These are phyloP conservation scores for Podaxis sp. DNA, from an alignment of 768 basidiomycete species.

Conservation along the genomic window DNA sequence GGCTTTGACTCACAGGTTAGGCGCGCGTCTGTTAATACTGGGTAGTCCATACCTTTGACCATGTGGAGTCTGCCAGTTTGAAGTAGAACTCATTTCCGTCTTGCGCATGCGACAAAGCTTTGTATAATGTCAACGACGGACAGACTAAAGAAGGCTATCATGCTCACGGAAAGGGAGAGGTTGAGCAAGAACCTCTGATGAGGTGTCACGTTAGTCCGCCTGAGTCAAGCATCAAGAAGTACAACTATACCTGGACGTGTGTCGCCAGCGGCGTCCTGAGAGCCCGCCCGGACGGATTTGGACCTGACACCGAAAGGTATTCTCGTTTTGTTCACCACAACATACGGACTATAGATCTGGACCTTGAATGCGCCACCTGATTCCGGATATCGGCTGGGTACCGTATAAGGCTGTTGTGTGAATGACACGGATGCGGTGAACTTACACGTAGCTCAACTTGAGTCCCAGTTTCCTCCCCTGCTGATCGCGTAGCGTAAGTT, in stretches of 20 bases:
- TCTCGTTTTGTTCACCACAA: slow-evolving; percentile 91
- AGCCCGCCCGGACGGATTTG: slow-evolving; percentile 60
- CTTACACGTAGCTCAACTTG: slow-evolving; percentile 88
- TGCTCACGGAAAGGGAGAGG: slow-evolving; percentile 79
- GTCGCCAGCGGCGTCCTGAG: slow-evolving; percentile 85
- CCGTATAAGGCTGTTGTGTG: background rate
- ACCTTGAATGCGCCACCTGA: slow-evolving; percentile 96
- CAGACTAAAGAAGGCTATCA: slow-evolving; percentile 1
- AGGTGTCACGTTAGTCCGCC: background rate
- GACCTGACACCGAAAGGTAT: slow-evolving; percentile 77
- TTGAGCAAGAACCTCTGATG: slow-evolving; percentile 34
- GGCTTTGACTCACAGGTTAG: slow-evolving; percentile 39
- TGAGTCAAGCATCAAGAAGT: background rate
- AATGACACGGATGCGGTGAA: slow-evolving; percentile 7
- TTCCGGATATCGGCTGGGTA: slow-evolving; percentile 70
- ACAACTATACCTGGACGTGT: slow-evolving; percentile 50
- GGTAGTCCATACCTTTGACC: slow-evolving; percentile 71
- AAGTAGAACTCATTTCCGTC: slow-evolving; percentile 85
- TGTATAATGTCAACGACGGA: background rate
- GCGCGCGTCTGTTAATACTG: background rate
- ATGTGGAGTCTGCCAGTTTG: slow-evolving; percentile 75
- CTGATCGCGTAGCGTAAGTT: slow-evolving; percentile 69
- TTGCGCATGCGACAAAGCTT: slow-evolving; percentile 85
- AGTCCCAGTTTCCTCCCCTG: slow-evolving; percentile 76
- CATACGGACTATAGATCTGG: slow-evolving; percentile 88